These are phyloP conservation scores for Endoconidiophora laricicola DNA, from an alignment of 2,329 filamentous ascomycete genomes.

Conservation along the genomic window DNA sequence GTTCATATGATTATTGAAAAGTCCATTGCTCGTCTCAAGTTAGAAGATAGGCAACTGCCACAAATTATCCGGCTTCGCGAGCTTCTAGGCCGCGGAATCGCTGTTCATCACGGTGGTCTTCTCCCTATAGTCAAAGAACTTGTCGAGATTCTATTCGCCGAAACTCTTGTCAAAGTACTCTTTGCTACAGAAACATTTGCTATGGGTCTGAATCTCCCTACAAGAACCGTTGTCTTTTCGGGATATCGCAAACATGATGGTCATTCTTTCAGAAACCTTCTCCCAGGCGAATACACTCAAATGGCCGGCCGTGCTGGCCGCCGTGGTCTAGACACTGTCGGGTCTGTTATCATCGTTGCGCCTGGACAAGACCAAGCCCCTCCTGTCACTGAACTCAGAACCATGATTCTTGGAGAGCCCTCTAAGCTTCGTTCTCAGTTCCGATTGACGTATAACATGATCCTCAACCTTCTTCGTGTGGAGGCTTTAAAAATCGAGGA, in stretches of 20 bases:
- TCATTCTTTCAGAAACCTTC: conserved; percentile 72
- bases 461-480: conserved; percentile 82
- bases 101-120: conserved; percentile 88
- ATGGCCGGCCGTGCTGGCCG: conserved; percentile 94
- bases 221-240: conserved; percentile 91
- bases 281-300: conserved; percentile 94
- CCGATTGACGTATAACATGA: conserved; percentile 98
- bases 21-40: conserved; percentile 77
- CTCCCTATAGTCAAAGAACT: conserved; percentile 95
- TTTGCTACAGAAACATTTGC: conserved; percentile 98
- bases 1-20: conserved; percentile 97
- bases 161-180: conserved; percentile 85
- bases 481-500: conserved; percentile 97
- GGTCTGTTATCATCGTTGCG: conserved; percentile 85
- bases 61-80: conserved; percentile 82
- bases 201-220: conserved; percentile 93
- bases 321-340: conserved; percentile 80
- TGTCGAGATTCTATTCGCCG: conserved; percentile 90
- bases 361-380: conserved; percentile 74
- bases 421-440: conserved; percentile 94
- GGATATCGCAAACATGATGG: conserved; percentile 95
- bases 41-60: conserved; percentile 76
- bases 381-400: conserved; percentile 62
- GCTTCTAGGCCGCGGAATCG: conserved; percentile 72
- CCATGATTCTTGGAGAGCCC: conserved; percentile 92